Conservation (phyloP, 257 asterid species). For the Nicotiana otophora region DNA sequence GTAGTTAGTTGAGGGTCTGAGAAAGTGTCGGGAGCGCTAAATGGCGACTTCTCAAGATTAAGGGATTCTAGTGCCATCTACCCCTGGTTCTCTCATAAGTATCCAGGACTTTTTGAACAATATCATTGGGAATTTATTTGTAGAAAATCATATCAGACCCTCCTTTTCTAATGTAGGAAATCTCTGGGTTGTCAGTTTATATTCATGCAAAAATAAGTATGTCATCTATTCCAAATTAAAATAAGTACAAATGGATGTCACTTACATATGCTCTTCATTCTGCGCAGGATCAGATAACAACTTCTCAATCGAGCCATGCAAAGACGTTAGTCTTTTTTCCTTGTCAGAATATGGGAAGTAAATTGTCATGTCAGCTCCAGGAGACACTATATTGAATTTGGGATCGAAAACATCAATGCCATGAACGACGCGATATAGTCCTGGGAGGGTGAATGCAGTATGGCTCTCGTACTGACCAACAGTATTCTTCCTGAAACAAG, state of each 20-base stretch:
- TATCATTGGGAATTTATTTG: not conserved
- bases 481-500: constrained; percentile 62
- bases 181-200: not conserved
- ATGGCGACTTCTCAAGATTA: not conserved
- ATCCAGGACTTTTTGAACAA: not conserved
- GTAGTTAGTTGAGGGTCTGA: too few species aligned
- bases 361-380: constrained; percentile 85
- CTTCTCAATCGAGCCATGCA: constrained; percentile 66
- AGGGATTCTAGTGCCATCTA: not conserved
- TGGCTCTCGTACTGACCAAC: constrained; percentile 97
- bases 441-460: constrained; percentile 82
- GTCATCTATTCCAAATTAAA: not conserved
- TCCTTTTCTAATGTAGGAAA: not conserved
- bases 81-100: not conserved
- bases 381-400: constrained; percentile 96
- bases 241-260: not conserved
- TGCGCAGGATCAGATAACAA: constrained; percentile 76
- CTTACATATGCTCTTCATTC: constrained; percentile 79
- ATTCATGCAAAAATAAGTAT: not conserved
- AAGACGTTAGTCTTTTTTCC: constrained; percentile 69
- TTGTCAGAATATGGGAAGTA: constrained; percentile 68
- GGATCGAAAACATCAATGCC: constrained; percentile 97
- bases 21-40: not conserved
- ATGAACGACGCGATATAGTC: constrained; percentile 91
- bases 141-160: not conserved